Evolutionary conservation across 306 rosid genomes (phyloP), one percentile per base, ranked within the genome.

Genomic region (Prunus kanzakura): DNA sequence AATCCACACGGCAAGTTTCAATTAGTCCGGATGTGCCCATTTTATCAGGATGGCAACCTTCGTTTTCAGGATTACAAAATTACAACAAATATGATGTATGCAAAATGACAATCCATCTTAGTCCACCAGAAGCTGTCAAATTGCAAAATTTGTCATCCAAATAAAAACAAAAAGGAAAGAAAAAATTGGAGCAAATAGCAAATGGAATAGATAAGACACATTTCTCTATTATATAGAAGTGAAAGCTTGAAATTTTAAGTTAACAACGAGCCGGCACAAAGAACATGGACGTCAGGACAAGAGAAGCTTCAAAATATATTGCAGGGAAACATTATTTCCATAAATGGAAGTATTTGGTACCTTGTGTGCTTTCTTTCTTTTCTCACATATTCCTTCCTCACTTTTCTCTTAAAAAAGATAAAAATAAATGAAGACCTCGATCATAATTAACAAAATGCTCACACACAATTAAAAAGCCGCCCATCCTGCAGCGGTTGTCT

Each of bases 401-500:
- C 55, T 69, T 81, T 77, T 67, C 78, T 71, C 55, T 50, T 80
- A 64, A 79, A 67, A 71, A 70, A 71, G 58, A 78, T 80, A 67
- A 79, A 67, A 87, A 67, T 52, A 76, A 75, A 68, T 47, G 25
- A 71, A 83, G 66, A 87, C 81, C 88, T 86, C 88, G 64, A 74
- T 38, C 67, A 47, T 69, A 71, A 82, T 82, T 67, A 83, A 72
- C 76, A 78, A 80, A 38, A 82, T 78, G 82, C 83, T 83, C 85
- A 73, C 76, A 73, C 76, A 83, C 78, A 84, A 78, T 93, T 92
- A 91, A 87, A 94, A 94, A 63, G 98, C 98, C 19, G 98, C 98
- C 98, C 98, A 94, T 85, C 98, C 98, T 54, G 90, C 89, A 49
- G 95, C 97, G 8, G 88, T 78, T 54, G 92, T 80, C 76, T 82